Evolutionary conservation across 2,329 filamentous ascomycete genomes (phyloP), one percentile per base, ranked within the genome.

Genomic region (Alternaria angustiovoidea): DNA sequence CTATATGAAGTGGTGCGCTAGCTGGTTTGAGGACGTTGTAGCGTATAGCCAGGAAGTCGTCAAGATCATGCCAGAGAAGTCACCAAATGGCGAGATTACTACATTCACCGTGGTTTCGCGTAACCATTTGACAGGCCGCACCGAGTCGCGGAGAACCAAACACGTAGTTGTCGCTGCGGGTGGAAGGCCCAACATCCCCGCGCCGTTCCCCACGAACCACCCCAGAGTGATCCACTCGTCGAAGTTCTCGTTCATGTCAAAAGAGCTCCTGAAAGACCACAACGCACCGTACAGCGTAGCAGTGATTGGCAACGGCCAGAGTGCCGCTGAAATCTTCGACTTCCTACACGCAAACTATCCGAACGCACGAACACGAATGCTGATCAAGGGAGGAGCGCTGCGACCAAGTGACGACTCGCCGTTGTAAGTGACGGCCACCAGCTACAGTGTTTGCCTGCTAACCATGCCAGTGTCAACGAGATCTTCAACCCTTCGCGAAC

Each of bases 351-450:
- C 83, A 39, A 83, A 92, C 47, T 97, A 96, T 76, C 93, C 93
- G 39, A 93, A 94, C 75, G 88, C 91, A 28, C 85, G 87, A 69
- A 94, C 93, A 0, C 87, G 84, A 36, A 81, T 99, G 58, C 82
- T 97, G 61, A 94, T 97, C 84, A 89, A 92, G 68, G 89, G 90
- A 42, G 88, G 93, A 64, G 93, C 94, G 57, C 81, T 99, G 61
- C 89, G 91, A 69, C 94, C 94, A 1, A 96, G 93, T 74, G 94
- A 99, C 75, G 95, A 98, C 78, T 97, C 93, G 54, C 95, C 94
- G 18, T 98, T 98, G 91, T 94, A 83, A 83, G 91, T 85, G 26
- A 16, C n/a, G 22, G 7, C 16, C 2, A 22, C 12, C 5, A 32
- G 14, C 18, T 36, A 4, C 4, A 11, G 34, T 11, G 46, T n/a